Base-by-base conservation (phyloP, 495 filamentous ascomycete species). In the Tuber melanosporum region DNA sequence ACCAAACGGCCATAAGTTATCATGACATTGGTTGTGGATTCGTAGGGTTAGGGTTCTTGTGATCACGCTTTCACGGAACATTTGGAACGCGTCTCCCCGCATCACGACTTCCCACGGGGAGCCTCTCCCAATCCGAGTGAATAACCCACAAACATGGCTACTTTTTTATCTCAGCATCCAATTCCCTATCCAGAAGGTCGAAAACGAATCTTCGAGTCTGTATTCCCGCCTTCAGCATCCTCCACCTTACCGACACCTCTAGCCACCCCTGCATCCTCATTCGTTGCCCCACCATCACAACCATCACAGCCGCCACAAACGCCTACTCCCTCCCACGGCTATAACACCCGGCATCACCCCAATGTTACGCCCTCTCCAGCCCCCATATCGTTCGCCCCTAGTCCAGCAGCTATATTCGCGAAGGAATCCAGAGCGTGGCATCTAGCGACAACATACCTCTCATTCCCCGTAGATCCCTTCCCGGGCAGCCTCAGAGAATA, bases 261-360 rank as follows among this genome's bases (percentile, higher is more conserved):
- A 45, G 47, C 74, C 32, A 73, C 80, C 45, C 80, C 80, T 4
- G 73, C 66, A 39, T 66, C 80, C n/a, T 77, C 81, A 12, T 78
- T 79, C 14, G 39, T 73, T 0, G 42, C 26, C 12, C 41, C 75
- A 45, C 44, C 62, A 66, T 66, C 57, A 66, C 78, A 80, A 76
- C 70, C 73, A 49, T 70, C 78, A 52, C 78, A 80, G 73, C 70
- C 77, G 43, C 57, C 73, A 42, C 77, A 75, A 71, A 80, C 77
- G 0, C 77, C 80, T 22, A 78, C 77, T n/a, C 81, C 81, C 19
- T 80, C 81, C 10, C 81, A 82, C 70, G 78, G 81, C 20, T 83
- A 82, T 36, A 82, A 82, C 32, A 82, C 81, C 47, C 81, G 81
- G 32, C 81, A 82, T 45, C 81, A 83, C 44, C 81, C 81, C 39